Conservation (phyloP, 129 eudicot species). For the Tagetes erecta region DNA sequence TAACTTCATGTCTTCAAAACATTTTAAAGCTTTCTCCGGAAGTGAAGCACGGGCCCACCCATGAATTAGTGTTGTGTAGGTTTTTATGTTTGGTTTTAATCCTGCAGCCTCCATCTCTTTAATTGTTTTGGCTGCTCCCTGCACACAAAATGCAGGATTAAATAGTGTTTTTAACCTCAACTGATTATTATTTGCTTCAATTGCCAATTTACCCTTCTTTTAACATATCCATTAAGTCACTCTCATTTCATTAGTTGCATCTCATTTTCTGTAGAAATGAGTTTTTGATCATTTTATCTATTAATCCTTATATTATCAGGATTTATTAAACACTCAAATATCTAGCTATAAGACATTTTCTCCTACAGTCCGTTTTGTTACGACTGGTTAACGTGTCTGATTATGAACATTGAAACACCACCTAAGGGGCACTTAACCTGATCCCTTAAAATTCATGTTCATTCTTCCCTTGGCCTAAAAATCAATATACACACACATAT, state of each 20-base stretch:
- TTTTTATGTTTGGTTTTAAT: constrained; percentile 78
- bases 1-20: constrained; percentile 78
- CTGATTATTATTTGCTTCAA: background rate
- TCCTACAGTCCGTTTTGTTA: background rate
- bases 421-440: background rate
- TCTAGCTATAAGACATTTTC: background rate
- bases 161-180: background rate
- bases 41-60: constrained; percentile 97
- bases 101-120: constrained; percentile 78
- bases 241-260: background rate
- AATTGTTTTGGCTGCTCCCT: constrained; percentile 76
- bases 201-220: background rate
- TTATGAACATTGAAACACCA: constrained; percentile 2
- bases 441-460: background rate
- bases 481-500: background rate
- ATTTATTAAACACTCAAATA: background rate
- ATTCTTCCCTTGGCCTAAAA: background rate
- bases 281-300: background rate
- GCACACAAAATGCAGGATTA: constrained; percentile 23
- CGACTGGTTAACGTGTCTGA: background rate
- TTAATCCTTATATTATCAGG: background rate
- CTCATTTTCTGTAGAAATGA: background rate
- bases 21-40: constrained; percentile 86
- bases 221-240: background rate
- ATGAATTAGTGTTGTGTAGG: constrained; percentile 79